These are phyloP conservation scores for Penicillium soppii DNA, from an alignment of 495 filamentous ascomycete species.

Conservation along the genomic window DNA sequence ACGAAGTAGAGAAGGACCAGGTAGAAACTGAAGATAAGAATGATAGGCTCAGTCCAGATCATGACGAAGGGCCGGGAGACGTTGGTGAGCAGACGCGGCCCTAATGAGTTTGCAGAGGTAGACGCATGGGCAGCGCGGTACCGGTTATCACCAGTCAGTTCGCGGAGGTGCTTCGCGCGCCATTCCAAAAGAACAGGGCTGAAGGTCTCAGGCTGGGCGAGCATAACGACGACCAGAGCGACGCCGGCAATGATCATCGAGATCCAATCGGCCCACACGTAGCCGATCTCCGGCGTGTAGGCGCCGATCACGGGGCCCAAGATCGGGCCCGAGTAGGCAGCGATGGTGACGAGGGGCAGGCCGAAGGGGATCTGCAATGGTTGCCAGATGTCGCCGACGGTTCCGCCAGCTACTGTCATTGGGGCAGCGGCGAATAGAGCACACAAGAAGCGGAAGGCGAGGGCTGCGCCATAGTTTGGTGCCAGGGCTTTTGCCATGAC, in stretches of 20 bases:
- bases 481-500: slow-evolving; percentile 46
- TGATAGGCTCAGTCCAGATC: slow-evolving; percentile 3
- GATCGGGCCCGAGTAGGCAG: slow-evolving; percentile 36
- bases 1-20: slow-evolving; percentile 10
- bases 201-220: slow-evolving; percentile 49
- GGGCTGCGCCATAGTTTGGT: slow-evolving; percentile 41
- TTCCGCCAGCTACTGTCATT: slow-evolving; percentile 44
- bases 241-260: slow-evolving; percentile 41
- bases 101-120: background rate
- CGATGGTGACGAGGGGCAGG: slow-evolving; percentile 41
- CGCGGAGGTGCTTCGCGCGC: slow-evolving; percentile 43
- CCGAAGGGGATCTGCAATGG: slow-evolving; percentile 40
- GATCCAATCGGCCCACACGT: slow-evolving; percentile 47
- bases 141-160: background rate
- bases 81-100: background rate
- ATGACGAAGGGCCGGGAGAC: background rate
- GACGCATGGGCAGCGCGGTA: background rate
- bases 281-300: slow-evolving; percentile 40
- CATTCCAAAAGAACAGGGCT: slow-evolving; percentile 44
- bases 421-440: slow-evolving; percentile 48
- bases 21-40: slow-evolving; percentile 8
- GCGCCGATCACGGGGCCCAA: slow-evolving; percentile 44
- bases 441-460: slow-evolving; percentile 46
- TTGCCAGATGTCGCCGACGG: slow-evolving; percentile 43
- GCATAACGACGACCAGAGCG: slow-evolving; percentile 30